These are phyloP conservation scores for Penicillium sp. DNA, from an alignment of 2,329 filamentous ascomycete genomes.

Conservation along the genomic window DNA sequence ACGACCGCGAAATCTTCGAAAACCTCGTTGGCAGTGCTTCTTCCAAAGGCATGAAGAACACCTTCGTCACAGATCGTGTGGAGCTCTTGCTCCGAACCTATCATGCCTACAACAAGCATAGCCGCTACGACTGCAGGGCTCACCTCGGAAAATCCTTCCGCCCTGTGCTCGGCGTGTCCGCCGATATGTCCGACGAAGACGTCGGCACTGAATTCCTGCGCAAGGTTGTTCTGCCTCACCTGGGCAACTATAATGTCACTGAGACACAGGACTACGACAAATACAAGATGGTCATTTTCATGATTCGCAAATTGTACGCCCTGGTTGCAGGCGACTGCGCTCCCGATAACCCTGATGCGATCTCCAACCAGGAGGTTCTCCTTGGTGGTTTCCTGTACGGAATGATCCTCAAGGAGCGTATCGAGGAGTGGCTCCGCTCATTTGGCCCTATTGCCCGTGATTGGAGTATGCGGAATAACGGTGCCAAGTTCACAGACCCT, in stretches of 20 bases:
- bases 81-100: conserved; percentile 89
- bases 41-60: conserved; percentile 75
- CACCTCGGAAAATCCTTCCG: conserved; percentile 90
- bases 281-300: conserved; percentile 88
- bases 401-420: conserved; percentile 88
- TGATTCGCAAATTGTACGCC: conserved; percentile 92
- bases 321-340: conserved; percentile 88
- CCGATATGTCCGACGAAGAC: conserved; percentile 80
- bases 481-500: conserved; percentile 62
- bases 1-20: conserved; percentile 93
- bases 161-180: conserved; percentile 75
- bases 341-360: conserved; percentile 91
- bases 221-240: conserved; percentile 83
- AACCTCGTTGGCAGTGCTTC: conserved; percentile 74
- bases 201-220: conserved; percentile 87
- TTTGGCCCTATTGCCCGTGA: conserved; percentile 52
- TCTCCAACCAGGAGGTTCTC: conserved; percentile 92
- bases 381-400: conserved; percentile 90
- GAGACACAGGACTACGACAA: conserved; percentile 84
- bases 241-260: conserved; percentile 79
- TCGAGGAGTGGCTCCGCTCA: conserved; percentile 82
- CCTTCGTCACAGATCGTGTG: conserved; percentile 90
- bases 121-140: conserved; percentile 71
- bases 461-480: conserved; percentile 50
- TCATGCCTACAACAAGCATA: conserved; percentile 82